These are phyloP conservation scores for Coriaria nepalensis DNA, from an alignment of 306 rosid genomes.

Conservation along the genomic window DNA sequence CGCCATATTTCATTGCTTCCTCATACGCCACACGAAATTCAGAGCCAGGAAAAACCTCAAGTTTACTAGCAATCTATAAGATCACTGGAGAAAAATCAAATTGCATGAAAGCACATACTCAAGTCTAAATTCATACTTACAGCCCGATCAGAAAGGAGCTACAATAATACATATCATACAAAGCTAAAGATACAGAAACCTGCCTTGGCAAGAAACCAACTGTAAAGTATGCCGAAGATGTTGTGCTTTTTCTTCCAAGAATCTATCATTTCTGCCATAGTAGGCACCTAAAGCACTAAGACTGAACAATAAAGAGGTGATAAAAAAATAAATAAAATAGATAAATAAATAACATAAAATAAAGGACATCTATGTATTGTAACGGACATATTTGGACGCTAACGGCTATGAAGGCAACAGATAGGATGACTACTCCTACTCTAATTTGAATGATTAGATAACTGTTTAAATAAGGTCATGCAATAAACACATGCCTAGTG, in stretches of 20 bases:
- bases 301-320: conserved; percentile 11
- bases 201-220: conserved; percentile 98
- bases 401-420: no score
- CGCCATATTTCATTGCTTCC: conserved; percentile 90
- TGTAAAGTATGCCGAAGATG: conserved; percentile 63
- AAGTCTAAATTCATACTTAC: not conserved
- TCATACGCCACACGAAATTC: conserved; percentile 94
- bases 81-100: conserved; percentile 12
- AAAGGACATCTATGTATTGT: no score
- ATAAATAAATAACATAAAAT: no score
- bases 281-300: conserved; percentile 57
- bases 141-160: conserved; percentile 6
- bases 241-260: conserved; percentile 79
- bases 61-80: conserved; percentile 67
- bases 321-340: not conserved
- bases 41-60: conserved; percentile 83
- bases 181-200: conserved; percentile 19
- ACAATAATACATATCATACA: conserved; percentile 1
- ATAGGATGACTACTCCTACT: no score
- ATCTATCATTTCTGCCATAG: conserved; percentile 61
- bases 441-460: no score
- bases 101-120: not conserved
- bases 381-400: no score
- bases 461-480: no score
- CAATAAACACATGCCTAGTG: no score